phyloP scores from a whole-genome alignment of 139 green algal genomes.

The Tetradesmus lagerheimii region DNA sequence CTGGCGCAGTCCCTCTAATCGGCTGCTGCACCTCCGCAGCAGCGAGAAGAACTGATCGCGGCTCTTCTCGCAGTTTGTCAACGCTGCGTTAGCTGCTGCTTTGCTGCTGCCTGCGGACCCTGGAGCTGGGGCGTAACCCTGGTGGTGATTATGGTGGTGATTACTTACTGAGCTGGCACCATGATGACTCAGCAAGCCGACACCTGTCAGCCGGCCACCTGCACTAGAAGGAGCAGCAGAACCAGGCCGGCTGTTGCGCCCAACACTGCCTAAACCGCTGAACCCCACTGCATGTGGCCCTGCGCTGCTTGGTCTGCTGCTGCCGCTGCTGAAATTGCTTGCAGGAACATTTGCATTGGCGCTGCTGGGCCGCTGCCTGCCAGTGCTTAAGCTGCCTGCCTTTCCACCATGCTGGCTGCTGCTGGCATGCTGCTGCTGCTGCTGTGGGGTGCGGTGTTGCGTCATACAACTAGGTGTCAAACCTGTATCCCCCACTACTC shows the following conservation, averaged over 20 bases:
- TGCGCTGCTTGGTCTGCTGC: constrained; percentile 13
- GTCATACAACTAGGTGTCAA: background rate
- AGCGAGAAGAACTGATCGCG: constrained; percentile 40
- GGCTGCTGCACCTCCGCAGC: constrained; percentile 34
- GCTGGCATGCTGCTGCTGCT: background rate
- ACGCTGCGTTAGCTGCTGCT: background rate
- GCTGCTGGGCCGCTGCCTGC: background rate
- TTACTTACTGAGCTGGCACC: background rate
- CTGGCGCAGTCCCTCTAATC: constrained; percentile 4
- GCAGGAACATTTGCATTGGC: background rate
- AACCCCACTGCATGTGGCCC: background rate
- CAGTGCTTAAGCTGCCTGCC: background rate
- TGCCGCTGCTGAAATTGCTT: constrained; percentile 14
- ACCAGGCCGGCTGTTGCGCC: background rate
- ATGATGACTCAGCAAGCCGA: constrained; percentile 23
- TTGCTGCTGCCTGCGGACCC: background rate
- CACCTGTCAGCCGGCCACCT: background rate
- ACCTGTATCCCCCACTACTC: background rate
- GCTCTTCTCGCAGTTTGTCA: constrained; percentile 30
- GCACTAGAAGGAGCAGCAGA: background rate
- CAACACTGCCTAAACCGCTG: background rate
- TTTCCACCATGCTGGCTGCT: background rate
- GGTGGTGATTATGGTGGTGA: background rate
- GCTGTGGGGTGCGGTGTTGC: background rate
- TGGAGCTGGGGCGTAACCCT: background rate